Evolutionary conservation across 2,329 filamentous ascomycete species (phyloP).

Genomic region (Metarhizium album): DNA sequence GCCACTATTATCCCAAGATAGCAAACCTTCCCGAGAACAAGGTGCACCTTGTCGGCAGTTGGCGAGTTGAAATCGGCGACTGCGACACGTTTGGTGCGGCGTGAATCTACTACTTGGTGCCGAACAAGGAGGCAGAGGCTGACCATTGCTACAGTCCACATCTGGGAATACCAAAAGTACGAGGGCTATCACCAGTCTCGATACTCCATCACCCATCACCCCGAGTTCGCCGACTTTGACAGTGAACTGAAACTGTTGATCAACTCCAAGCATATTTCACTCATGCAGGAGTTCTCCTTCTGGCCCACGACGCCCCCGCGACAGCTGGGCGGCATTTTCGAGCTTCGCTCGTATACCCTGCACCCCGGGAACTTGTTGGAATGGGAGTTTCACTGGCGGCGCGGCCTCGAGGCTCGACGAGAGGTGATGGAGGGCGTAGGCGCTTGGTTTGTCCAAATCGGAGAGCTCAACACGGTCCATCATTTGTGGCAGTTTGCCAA

Average conservation of each 20-base stretch:
- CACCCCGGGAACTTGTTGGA: constrained; percentile 93
- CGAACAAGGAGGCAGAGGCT: not conserved
- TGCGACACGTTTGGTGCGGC: constrained; percentile 86
- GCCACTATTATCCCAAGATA: constrained; percentile 86
- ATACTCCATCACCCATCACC: constrained; percentile 70
- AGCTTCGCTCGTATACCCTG: constrained; percentile 91
- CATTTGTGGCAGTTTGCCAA: constrained; percentile 99
- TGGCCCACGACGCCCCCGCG: constrained; percentile 94
- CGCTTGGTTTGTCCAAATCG: constrained; percentile 98
- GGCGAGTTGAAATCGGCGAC: constrained; percentile 95
- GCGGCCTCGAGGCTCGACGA: constrained; percentile 77
- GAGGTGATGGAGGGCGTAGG: constrained; percentile 98
- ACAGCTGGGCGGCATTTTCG: constrained; percentile 83
- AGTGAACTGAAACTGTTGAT: constrained; percentile 77
- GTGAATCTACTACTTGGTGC: not conserved
- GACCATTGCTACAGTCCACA: constrained; percentile 60
- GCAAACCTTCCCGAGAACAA: constrained; percentile 78
- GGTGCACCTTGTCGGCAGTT: constrained; percentile 93
- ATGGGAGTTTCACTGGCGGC: constrained; percentile 98
- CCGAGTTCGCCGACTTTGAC: constrained; percentile 77
- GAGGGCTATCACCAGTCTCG: constrained; percentile 90
- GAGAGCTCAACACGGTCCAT: constrained; percentile 93
- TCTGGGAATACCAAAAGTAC: constrained; percentile 99
- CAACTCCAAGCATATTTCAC: constrained; percentile 69
- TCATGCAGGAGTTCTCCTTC: constrained; percentile 99